Evolutionary conservation across 202 grass and related monocot genomes (phyloP).

Genomic region (Panicum virgatum): DNA sequence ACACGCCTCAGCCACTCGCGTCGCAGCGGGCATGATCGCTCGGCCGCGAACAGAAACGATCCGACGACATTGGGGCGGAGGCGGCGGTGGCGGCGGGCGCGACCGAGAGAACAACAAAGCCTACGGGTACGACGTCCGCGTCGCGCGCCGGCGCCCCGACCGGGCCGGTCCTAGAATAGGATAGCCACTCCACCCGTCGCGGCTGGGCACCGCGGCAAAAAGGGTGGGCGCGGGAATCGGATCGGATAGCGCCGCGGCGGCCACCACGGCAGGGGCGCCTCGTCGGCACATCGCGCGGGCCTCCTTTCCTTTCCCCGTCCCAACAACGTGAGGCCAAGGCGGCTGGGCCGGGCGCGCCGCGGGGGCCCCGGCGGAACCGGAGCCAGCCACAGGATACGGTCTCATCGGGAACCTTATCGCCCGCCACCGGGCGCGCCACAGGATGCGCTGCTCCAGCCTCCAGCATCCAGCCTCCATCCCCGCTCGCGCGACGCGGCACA

Average conservation of each 20-base stretch:
- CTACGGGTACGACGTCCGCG: not conserved
- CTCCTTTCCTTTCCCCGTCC: not conserved
- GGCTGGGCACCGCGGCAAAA: no score
- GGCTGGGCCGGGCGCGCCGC: not conserved
- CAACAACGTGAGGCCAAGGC: not conserved
- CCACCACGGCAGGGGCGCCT: no score
- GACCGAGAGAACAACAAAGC: not conserved
- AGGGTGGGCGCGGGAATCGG: not conserved
- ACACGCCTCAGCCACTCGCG: not conserved
- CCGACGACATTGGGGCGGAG: not conserved
- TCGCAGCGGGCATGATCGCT: not conserved
- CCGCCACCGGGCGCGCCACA: not conserved
- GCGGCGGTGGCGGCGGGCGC: not conserved
- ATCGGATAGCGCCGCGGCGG: not conserved
- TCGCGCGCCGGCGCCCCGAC: not conserved
- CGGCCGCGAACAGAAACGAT: not conserved
- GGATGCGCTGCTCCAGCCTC: no score
- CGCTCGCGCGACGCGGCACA: not conserved
- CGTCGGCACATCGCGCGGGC: not conserved
- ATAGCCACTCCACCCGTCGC: constrained; percentile 21
- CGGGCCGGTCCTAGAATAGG: constrained; percentile 31
- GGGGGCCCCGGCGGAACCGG: not conserved
- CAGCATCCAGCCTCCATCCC: not conserved
- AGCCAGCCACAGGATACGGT: constrained; percentile 33
- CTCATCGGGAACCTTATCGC: constrained; percentile 47